Conservation (phyloP, 768 basidiomycete genomes). For the Gyrodon lividus region DNA sequence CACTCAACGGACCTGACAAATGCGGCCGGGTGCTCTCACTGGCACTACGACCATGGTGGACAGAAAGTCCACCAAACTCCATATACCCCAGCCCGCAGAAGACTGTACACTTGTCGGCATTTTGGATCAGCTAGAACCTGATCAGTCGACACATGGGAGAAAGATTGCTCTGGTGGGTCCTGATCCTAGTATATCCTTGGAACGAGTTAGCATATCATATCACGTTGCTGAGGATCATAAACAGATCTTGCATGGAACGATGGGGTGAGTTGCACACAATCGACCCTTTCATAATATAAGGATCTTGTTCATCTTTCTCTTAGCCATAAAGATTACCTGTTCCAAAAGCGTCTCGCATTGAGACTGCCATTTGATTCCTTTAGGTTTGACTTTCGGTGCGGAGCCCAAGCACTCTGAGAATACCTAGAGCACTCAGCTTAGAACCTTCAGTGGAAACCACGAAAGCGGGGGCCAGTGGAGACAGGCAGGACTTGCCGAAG, state of each 20-base stretch:
- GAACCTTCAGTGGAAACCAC: slow-evolving; percentile 60
- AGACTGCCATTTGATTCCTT: slow-evolving; percentile 75
- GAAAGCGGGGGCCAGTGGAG: slow-evolving; percentile 71
- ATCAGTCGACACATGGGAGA: slow-evolving; percentile 50
- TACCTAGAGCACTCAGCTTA: slow-evolving; percentile 4
- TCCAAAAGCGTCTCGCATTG: slow-evolving; percentile 68
- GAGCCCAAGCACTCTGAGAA: background rate
- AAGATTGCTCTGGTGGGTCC: slow-evolving; percentile 63
- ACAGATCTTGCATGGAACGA: slow-evolving; percentile 76
- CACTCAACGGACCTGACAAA: no score
- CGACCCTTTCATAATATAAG: background rate
- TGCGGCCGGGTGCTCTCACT: background rate
- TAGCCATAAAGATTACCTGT: slow-evolving; percentile 86
- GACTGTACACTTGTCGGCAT: slow-evolving; percentile 52
- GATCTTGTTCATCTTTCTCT: background rate
- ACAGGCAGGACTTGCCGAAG: slow-evolving; percentile 56
- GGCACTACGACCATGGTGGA: slow-evolving; percentile 18
- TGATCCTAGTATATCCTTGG: slow-evolving; percentile 2
- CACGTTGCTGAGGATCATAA: slow-evolving; percentile 16
- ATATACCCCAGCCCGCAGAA: slow-evolving; percentile 51
- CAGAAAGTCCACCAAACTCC: slow-evolving; percentile 47
- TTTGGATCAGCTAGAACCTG: slow-evolving; percentile 57
- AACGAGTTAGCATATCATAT: slow-evolving; percentile 1
- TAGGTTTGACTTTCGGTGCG: slow-evolving; percentile 83
- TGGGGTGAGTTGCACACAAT: slow-evolving; percentile 54